These are phyloP conservation scores for Lachancea cidri DNA, from an alignment of 805 yeast species.

Conservation along the genomic window DNA sequence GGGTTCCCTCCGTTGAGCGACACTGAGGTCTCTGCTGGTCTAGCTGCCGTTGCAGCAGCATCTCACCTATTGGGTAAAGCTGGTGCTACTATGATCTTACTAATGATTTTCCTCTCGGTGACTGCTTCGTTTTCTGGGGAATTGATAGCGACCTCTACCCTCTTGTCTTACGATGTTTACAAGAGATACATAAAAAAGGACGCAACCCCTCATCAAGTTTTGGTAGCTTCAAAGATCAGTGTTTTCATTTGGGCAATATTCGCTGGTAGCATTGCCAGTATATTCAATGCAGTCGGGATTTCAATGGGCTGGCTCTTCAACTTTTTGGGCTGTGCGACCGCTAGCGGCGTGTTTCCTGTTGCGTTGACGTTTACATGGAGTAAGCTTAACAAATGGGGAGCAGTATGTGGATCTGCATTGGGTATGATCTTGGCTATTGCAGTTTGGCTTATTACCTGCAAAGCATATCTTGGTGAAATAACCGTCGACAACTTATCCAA, in stretches of 20 bases:
- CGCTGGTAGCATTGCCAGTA: conserved; percentile 37
- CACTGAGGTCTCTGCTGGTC: conserved; percentile 35
- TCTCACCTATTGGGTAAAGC: conserved; percentile 39
- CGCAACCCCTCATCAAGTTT: conserved; percentile 40
- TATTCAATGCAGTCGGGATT: conserved; percentile 34
- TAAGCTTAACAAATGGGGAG: conserved; percentile 34
- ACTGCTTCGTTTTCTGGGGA: conserved; percentile 41
- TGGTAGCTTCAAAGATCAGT: conserved; percentile 38
- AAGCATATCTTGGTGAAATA: conserved; percentile 34
- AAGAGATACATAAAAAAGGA: conserved; percentile 39
- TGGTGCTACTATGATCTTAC: conserved; percentile 38
- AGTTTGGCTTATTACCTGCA: conserved; percentile 38
- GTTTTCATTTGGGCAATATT: conserved; percentile 38
- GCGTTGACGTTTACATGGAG: conserved; percentile 38
- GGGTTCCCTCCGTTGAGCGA: conserved; percentile 36
- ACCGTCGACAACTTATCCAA: conserved; percentile 32
- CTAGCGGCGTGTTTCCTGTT: conserved; percentile 39
- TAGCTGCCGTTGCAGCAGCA: conserved; percentile 40
- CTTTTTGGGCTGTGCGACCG: conserved; percentile 39
- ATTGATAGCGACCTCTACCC: conserved; percentile 38
- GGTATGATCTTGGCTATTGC: conserved; percentile 35
- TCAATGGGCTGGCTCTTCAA: conserved; percentile 38
- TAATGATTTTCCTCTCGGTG: conserved; percentile 40
- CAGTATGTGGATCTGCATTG: conserved; percentile 36
- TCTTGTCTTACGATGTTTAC: conserved; percentile 44